Evolutionary conservation across 441 rosid genomes (phyloP), one percentile per base, ranked within the genome.

Genomic region (Adansonia madagascariensis): DNA sequence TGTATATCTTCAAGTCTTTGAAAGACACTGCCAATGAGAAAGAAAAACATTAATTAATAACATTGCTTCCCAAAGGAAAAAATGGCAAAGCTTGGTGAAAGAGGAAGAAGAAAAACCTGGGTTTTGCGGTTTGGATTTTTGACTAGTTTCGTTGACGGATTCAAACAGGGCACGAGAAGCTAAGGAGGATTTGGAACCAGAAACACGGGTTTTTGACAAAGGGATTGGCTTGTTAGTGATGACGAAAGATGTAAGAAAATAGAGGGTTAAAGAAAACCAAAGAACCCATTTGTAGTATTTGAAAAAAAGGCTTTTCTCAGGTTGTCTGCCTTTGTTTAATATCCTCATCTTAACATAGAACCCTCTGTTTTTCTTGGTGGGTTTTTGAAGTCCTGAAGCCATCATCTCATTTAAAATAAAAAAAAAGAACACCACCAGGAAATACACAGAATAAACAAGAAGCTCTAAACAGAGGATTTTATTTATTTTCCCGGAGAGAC

Each of bases 241-340:
- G 78, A 91, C 85, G 85, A 85, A 95, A 31, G 99, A 89, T 77
- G 76, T 86, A 50, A 94, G 81, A 80, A 95, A 92, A 79, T 94
- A 95, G 1, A 94, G 91, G 73, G 94, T 80, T 1, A 94, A 85
- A 47, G 86, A 81, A 20, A 93, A 56, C 93, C 97, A 94, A 44
- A 95, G 94, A 70, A 92, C 44, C 93, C 93, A 95, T 88, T 87
- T 92, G 93, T 91, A 93, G 75, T 89, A 88, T 76, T 76, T 91
- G 60, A 84, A 88, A 73, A 80, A 91, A 1, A 86, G 81, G 82
- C 70, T 77, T 65, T 83, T 89, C 53, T 93, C 89, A 57, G 78
- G 86, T 46, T 75, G 88, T 15, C 84, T 85, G 18, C 83, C 84
- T 84, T 82, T 79, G 79, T 82, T 86, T 66, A 79, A 57, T 35